Percentiles rank a stretch among this genome's conserved stretches.
Evolutionary conservation across 2,329 filamentous ascomycete species (phyloP).

Genomic region (Monosporascus ibericus): DNA sequence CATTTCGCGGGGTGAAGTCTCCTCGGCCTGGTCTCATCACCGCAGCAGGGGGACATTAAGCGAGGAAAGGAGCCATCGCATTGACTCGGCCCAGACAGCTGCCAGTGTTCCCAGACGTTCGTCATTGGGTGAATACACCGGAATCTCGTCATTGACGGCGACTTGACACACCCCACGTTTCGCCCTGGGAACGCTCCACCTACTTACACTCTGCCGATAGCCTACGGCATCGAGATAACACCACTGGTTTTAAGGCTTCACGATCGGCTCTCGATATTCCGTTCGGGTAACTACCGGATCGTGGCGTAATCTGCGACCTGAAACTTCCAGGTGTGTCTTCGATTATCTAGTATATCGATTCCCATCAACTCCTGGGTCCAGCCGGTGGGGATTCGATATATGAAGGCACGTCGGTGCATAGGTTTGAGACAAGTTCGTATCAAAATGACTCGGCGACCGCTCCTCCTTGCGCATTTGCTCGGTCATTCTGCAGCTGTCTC

Average conservation of each 20-base stretch:
- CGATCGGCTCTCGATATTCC: too few relatives aligned
- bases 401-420: background rate
- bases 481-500: constrained; percentile 12
- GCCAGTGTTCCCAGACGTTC: constrained; percentile 1
- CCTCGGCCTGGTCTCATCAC: too few relatives aligned
- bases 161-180: constrained; percentile 21
- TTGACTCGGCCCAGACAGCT: constrained; percentile 5
- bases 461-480: constrained; percentile 10
- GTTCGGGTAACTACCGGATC: too few relatives aligned
- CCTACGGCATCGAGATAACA: too few relatives aligned
- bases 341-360: too few relatives aligned
- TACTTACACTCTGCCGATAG: background rate
- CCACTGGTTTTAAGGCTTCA: too few relatives aligned
- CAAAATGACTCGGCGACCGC: constrained; percentile 3
- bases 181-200: constrained; percentile 4
- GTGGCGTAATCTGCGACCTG: too few relatives aligned
- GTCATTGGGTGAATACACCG: constrained; percentile 9
- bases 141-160: constrained; percentile 9
- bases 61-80: background rate
- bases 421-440: background rate
- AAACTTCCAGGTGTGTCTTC: too few relatives aligned
- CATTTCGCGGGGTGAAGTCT: background rate
- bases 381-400: background rate
- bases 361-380: too few relatives aligned
- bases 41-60: background rate